Conservation (phyloP, 2,329 filamentous ascomycete species). For the Xenosphaeropsis pyriputrescens region DNA sequence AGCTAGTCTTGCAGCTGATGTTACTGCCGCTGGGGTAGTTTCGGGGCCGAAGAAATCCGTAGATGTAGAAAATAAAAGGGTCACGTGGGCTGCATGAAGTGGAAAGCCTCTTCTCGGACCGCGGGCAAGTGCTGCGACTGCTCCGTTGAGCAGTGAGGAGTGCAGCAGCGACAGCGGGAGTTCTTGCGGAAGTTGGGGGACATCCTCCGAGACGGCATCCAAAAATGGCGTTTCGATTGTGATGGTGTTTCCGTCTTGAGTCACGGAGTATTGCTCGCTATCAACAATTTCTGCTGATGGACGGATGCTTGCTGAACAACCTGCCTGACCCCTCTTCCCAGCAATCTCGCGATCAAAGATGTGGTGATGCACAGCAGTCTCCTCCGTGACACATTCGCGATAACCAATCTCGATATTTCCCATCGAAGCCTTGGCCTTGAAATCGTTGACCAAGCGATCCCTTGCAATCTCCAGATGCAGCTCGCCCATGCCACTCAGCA, state of each 20-base stretch:
- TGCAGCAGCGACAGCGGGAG: constrained; percentile 32
- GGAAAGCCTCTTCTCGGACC: constrained; percentile 73
- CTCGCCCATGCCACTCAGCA: constrained; percentile 91
- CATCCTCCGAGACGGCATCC: constrained; percentile 19
- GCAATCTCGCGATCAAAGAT: constrained; percentile 69
- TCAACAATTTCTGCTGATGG: constrained; percentile 33
- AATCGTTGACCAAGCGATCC: constrained; percentile 74
- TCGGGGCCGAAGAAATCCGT: constrained; percentile 51
- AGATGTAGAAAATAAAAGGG: constrained; percentile 49
- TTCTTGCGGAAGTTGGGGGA: constrained; percentile 33
- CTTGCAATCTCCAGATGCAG: constrained; percentile 88
- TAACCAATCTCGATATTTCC: constrained; percentile 93
- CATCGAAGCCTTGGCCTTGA: constrained; percentile 75
- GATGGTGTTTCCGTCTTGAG: constrained; percentile 59
- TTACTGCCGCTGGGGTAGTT: constrained; percentile 52
- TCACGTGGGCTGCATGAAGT: constrained; percentile 61
- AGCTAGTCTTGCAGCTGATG: constrained; percentile 51
- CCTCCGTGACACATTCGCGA: constrained; percentile 59
- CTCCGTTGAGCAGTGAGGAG: constrained; percentile 57
- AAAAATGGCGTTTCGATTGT: constrained; percentile 36
- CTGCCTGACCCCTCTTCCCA: constrained; percentile 64
- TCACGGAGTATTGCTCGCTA: constrained; percentile 25
- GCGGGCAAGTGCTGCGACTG: constrained; percentile 67
- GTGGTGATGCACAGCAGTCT: constrained; percentile 40
- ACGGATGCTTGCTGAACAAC: constrained; percentile 54